phyloP scores from a whole-genome alignment of 1,284 basidiomycete species.

The Puccinia horiana region DNA sequence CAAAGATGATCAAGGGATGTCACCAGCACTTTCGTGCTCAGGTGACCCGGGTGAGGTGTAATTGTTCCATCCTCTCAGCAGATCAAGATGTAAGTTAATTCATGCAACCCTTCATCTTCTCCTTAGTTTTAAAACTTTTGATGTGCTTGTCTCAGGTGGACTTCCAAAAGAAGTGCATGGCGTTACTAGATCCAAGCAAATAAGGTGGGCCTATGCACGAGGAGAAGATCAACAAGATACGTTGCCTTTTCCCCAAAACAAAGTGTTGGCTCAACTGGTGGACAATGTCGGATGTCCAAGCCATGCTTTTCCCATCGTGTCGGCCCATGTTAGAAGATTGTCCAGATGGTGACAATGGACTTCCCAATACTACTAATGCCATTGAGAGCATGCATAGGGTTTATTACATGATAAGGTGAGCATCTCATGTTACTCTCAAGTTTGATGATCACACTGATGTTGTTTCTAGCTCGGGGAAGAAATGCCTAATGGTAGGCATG shows the following conservation, averaged over 20 bases:
- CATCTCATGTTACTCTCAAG: neutral
- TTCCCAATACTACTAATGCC: slow-evolving; percentile 16
- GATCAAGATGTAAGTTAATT: neutral
- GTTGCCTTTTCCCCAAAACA: neutral
- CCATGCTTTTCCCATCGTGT: slow-evolving; percentile 6
- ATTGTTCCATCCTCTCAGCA: neutral
- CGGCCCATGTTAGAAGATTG: neutral
- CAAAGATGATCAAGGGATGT: neutral
- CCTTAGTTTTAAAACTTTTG: too few species aligned
- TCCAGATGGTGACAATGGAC: neutral
- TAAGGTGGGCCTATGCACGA: neutral
- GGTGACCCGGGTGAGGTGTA: too few species aligned
- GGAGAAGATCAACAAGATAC: slow-evolving; percentile 1
- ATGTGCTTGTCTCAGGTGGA: too few species aligned
- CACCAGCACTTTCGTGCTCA: too few species aligned
- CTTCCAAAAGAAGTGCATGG: too few species aligned
- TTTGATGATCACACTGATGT: neutral
- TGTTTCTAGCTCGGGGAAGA: neutral
- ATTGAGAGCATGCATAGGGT: neutral
- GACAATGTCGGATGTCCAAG: neutral
- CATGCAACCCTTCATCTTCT: too few species aligned
- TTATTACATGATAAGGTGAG: slow-evolving; percentile 2
- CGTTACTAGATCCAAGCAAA: neutral
- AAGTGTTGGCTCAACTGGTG: slow-evolving; percentile 22
- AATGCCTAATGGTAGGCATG: neutral